Evolutionary conservation across 2,329 filamentous ascomycete species (phyloP).

Genomic region (Coniochaeta hoffmannii): DNA sequence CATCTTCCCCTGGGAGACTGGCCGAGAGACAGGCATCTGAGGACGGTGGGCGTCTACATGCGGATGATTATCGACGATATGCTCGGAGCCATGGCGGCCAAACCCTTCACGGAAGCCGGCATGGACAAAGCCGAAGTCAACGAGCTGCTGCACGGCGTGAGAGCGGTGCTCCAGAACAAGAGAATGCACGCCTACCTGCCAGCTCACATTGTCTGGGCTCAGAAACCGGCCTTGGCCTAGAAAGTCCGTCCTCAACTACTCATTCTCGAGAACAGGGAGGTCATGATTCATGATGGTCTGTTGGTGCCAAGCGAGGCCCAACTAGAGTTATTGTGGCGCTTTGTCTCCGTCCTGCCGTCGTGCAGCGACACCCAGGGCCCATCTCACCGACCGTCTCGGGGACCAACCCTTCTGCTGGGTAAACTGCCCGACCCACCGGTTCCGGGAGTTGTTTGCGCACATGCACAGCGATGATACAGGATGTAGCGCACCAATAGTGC

Average conservation of each 20-base stretch:
- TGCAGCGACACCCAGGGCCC: not conserved
- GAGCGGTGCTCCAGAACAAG: conserved; percentile 23
- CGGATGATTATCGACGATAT: conserved; percentile 30
- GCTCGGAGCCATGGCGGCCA: conserved; percentile 29
- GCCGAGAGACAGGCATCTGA: conserved; percentile 29
- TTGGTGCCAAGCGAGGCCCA: not conserved
- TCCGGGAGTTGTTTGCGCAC: not conserved
- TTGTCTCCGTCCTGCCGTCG: not conserved
- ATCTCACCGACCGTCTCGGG: not conserved
- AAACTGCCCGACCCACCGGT: not conserved
- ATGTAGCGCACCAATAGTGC: not conserved
- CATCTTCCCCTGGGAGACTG: conserved; percentile 39
- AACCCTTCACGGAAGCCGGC: conserved; percentile 31
- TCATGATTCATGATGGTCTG: not conserved
- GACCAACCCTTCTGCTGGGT: not conserved
- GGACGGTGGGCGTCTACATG: conserved; percentile 33
- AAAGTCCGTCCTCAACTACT: no score
- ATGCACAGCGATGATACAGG: not conserved
- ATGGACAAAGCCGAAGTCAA: conserved; percentile 25
- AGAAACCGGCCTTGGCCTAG: conserved; percentile 24
- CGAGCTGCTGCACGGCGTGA: conserved; percentile 22
- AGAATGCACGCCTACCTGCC: conserved; percentile 35
- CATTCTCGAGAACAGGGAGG: not conserved
- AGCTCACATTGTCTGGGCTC: conserved; percentile 33
- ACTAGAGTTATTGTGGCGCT: not conserved